These are phyloP conservation scores for Tulasnella sp. DNA, from an alignment of 768 basidiomycete genomes.

Conservation along the genomic window DNA sequence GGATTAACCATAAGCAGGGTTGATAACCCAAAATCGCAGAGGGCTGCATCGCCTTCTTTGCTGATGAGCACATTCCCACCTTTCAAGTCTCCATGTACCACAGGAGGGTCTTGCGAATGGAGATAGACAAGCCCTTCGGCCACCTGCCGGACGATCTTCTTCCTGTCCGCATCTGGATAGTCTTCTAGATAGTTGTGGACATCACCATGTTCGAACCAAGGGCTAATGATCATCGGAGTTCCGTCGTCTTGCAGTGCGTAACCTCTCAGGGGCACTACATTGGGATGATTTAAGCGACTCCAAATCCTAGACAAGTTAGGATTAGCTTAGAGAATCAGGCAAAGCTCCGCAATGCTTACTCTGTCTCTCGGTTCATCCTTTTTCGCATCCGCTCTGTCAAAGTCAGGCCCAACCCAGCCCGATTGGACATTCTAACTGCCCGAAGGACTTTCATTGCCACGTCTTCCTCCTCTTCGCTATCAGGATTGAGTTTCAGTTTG, in stretches of 20 bases:
- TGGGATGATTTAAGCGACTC: constrained; percentile 14
- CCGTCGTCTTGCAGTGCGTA: constrained; percentile 18
- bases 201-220: constrained; percentile 25
- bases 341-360: neutral
- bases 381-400: constrained; percentile 9
- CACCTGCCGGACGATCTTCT: constrained; percentile 25
- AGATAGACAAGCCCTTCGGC: constrained; percentile 25
- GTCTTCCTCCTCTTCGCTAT: neutral
- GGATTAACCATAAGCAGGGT: constrained; percentile 20
- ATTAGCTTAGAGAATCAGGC: neutral
- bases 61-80: constrained; percentile 25
- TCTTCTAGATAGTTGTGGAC: constrained; percentile 3
- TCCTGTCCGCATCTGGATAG: constrained; percentile 23
- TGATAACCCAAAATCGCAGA: constrained; percentile 26
- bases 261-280: constrained; percentile 18
- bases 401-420: neutral
- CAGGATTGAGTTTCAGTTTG: neutral
- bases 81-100: constrained; percentile 29
- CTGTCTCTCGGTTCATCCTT: constrained; percentile 7
- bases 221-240: constrained; percentile 20
- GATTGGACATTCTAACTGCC: constrained; percentile 21
- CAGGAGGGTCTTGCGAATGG: constrained; percentile 18
- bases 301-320: constrained; percentile 10
- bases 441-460: constrained; percentile 26
- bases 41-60: constrained; percentile 14